Evolutionary conservation across 257 asterid genomes (phyloP), one percentile per base, ranked within the genome.

Genomic region (Nicotiana obtusifolia): DNA sequence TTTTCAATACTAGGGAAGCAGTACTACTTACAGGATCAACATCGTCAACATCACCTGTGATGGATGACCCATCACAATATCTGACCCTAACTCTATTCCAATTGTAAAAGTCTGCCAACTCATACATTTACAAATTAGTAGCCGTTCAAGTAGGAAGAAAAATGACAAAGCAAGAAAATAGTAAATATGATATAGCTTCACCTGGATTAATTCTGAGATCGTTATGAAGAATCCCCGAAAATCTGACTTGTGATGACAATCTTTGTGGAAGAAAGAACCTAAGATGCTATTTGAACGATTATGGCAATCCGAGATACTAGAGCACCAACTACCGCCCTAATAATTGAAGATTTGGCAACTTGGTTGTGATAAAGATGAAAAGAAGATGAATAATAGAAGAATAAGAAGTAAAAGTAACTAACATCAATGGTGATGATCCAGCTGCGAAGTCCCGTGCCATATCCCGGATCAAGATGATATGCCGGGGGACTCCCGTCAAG

Each of bases 241-340:
- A 94, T 24, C 3, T 24, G 1, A 84, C 76, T 37, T 87, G 17
- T 85, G 84, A 89, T 52, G 87, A 1, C 1, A 1, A 89, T 94
- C 7, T 59, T 68, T 83, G 82, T 88, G 14, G 98, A 93, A 30
- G 98, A 94, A 93, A 30, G 98, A 94, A 61, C 97, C 97, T 33
- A 91, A 73, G 5, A 86, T 83, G 19, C 80, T 81, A 41, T 24
- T 79, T 20, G 20, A 90, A 17, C 93, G 90, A 2, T 78, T 84
- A 2, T 90, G 81, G 66, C 97, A 94, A 31, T 81, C 82, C 4
- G 90, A 77, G 9, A 61, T 85, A 41, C 89, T 92, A 82, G 89
- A 87, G 89, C 98, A 93, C 98, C 98, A 93, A 28, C 90, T 97
- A 76, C 98, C 98, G 82, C 97, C 98, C 98, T 94, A 10, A 60